Evolutionary conservation across 2,329 filamentous ascomycete species (phyloP).

Genomic region (Alternaria panax): DNA sequence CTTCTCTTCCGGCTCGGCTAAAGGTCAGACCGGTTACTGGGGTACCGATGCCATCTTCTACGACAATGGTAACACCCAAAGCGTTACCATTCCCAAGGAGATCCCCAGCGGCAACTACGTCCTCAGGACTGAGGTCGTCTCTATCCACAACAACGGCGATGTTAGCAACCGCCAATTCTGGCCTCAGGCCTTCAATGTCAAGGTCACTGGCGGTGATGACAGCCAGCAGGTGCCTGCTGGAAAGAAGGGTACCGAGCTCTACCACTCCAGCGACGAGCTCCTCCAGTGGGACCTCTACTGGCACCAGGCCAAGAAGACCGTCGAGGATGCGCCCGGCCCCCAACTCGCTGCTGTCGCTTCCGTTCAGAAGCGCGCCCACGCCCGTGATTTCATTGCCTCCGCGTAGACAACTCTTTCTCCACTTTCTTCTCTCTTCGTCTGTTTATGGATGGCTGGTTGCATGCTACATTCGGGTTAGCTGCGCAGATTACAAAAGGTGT

Average conservation of each 20-base stretch:
- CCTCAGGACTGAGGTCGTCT: conserved; percentile 45
- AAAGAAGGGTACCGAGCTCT: conserved; percentile 42
- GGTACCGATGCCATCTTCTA: conserved; percentile 47
- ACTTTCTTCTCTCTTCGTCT: conserved; percentile 1
- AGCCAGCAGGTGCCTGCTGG: conserved; percentile 33
- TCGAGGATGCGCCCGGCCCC: conserved; percentile 33
- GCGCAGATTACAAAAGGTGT: background rate
- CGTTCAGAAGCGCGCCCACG: conserved; percentile 26
- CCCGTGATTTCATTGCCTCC: conserved; percentile 38
- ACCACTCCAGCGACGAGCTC: conserved; percentile 35
- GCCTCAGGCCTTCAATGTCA: conserved; percentile 48
- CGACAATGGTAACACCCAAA: conserved; percentile 41
- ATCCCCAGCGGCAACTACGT: conserved; percentile 47
- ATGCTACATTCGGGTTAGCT: background rate
- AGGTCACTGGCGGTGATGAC: conserved; percentile 41
- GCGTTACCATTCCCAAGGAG: conserved; percentile 41
- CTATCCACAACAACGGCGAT: conserved; percentile 46
- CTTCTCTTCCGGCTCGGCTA: conserved; percentile 27
- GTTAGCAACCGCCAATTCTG: conserved; percentile 45
- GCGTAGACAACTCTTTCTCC: conserved; percentile 15
- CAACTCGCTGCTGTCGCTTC: conserved; percentile 28
- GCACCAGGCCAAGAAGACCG: conserved; percentile 36
- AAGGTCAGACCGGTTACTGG: conserved; percentile 41
- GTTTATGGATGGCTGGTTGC: background rate
- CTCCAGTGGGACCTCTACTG: conserved; percentile 42